phyloP scores from a whole-genome alignment of 306 rosid genomes.

The Malus domestica region ASM211411v1 NC_041794.1:1897001-1897500 shows the following conservation, averaged over 20 bases:
- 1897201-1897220: neutral
- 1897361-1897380: constrained; percentile 89
- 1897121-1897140: constrained; percentile 97
- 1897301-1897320: constrained; percentile 93
- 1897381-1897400: constrained; percentile 84
- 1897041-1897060: constrained; percentile 83
- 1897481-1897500: neutral
- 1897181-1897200: constrained; percentile 4
- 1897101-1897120: constrained; percentile 92
- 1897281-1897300: constrained; percentile 34
- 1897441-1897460: constrained; percentile 73
- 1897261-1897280: neutral
- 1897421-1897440: constrained; percentile 68
- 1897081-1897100: constrained; percentile 98
- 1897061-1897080: constrained; percentile 95
- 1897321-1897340: constrained; percentile 98
- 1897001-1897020: constrained; percentile 82
- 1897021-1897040: constrained; percentile 93
- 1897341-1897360: constrained; percentile 84
- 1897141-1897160: constrained; percentile 91
- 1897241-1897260: constrained; percentile 4
- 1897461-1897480: constrained; percentile 6
- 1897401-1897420: constrained; percentile 91
- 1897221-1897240: neutral
- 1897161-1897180: constrained; percentile 82